phyloP scores from a whole-genome alignment of 208 protist species.

The Trypanosoma mega region DNA sequence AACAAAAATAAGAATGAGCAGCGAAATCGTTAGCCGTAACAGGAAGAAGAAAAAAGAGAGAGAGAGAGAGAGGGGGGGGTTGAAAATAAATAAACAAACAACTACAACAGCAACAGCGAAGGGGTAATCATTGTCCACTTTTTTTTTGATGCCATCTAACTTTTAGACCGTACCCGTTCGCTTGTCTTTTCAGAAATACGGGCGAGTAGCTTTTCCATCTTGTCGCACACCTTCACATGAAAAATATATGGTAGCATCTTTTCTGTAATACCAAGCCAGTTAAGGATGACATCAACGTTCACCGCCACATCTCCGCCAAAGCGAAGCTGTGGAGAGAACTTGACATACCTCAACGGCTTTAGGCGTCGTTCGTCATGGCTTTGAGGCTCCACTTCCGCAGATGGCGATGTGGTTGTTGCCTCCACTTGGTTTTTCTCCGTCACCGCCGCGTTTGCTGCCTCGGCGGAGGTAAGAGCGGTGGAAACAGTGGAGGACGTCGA shows the following conservation, averaged over 20 bases:
- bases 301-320: constrained; percentile 88
- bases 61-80: background rate
- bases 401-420: background rate
- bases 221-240: constrained; percentile 64
- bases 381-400: background rate
- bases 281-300: constrained; percentile 87
- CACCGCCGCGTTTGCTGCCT: too few relatives aligned
- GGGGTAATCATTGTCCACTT: background rate
- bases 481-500: too few relatives aligned
- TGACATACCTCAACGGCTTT: constrained; percentile 48
- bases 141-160: background rate
- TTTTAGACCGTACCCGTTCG: constrained; percentile 30
- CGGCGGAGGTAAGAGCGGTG: too few relatives aligned
- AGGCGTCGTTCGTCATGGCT: constrained; percentile 40
- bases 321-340: constrained; percentile 86
- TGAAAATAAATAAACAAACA: constrained; percentile 19
- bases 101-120: background rate
- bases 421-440: too few relatives aligned
- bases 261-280: constrained; percentile 85
- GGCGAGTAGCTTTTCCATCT: constrained; percentile 49
- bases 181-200: constrained; percentile 34
- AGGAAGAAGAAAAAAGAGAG: constrained; percentile 12
- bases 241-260: constrained; percentile 83
- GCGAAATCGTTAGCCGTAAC: too few relatives aligned
- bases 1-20: too few relatives aligned